Evolutionary conservation across 345 rosid genomes (phyloP).

Genomic region (Luvunga scandens): DNA sequence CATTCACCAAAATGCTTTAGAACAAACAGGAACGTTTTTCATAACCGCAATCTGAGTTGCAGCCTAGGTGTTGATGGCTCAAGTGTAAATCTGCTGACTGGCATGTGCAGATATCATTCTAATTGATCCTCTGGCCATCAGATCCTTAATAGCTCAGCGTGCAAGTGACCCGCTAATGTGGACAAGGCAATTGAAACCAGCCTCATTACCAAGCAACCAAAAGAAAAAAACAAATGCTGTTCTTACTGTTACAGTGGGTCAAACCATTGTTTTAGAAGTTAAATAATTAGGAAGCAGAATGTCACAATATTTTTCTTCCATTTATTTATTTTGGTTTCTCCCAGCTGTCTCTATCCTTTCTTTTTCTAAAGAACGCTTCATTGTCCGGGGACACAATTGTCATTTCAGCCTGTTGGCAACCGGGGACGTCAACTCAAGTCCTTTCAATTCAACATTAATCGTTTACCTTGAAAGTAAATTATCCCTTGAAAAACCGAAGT

Average conservation of each 20-base stretch:
- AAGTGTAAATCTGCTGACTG: conserved; percentile 77
- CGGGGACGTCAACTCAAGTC: too few relatives aligned
- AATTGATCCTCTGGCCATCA: conserved; percentile 66
- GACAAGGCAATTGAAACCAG: neutral
- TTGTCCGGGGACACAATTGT: too few relatives aligned
- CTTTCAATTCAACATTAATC: too few relatives aligned
- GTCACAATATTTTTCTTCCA: neutral
- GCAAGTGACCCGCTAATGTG: conserved; percentile 67
- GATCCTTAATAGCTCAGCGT: conserved; percentile 61
- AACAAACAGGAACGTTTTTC: neutral
- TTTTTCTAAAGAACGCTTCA: too few relatives aligned
- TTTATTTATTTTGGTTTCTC: too few relatives aligned
- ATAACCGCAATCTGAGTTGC: neutral
- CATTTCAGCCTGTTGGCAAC: too few relatives aligned
- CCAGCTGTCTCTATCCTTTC: too few relatives aligned
- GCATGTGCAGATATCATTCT: conserved; percentile 66
- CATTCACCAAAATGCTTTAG: neutral
- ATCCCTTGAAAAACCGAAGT: too few relatives aligned
- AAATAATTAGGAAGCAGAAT: too few relatives aligned
- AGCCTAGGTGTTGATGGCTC: conserved; percentile 63
- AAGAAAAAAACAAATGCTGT: neutral
- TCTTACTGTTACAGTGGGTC: neutral
- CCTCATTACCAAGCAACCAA: neutral
- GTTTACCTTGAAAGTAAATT: too few relatives aligned
- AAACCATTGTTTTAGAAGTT: neutral